Percentiles rank a stretch among this genome's conserved stretches.
Conservation (phyloP, 148 eudicot species). For the Fagopyrum tataricum region DNA sequence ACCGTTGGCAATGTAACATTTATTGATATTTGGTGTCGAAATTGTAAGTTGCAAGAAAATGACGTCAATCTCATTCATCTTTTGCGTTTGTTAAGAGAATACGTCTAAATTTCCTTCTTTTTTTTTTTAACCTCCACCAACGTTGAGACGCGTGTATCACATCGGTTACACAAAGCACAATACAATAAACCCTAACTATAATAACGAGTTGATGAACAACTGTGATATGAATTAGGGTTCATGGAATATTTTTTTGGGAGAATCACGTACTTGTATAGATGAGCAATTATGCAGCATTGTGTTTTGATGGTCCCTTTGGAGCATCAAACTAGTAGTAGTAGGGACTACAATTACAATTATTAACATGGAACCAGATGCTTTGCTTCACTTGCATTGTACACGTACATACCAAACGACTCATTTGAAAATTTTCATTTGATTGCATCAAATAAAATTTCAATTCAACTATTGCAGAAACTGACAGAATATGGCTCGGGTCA, state of each 20-base stretch:
- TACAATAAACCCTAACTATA: too few relatives aligned
- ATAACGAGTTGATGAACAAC: neutral
- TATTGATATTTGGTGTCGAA: neutral
- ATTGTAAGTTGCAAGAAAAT: neutral
- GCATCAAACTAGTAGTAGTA: neutral
- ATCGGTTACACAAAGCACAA: neutral
- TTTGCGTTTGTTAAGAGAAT: neutral
- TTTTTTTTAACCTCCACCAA: neutral
- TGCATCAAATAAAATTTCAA: too few relatives aligned
- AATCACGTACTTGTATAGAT: too few relatives aligned
- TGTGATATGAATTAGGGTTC: neutral
- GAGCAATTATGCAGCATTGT: neutral
- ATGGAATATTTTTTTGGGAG: neutral
- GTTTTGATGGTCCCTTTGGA: neutral
- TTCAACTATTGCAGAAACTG: too few relatives aligned
- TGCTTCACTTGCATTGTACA: neutral
- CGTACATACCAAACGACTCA: neutral
- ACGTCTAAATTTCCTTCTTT: too few relatives aligned
- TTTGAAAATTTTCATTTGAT: neutral
- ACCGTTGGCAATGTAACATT: neutral
- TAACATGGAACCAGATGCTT: neutral
- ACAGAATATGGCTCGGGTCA: too few relatives aligned
- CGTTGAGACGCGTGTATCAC: neutral
- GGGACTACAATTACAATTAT: neutral
- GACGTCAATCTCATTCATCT: neutral